A percentile compares a stretch with the other conserved stretches of the same genome.
Conservation (phyloP, 2,329 filamentous ascomycete species). For the Colletotrichum incanum region DNA sequence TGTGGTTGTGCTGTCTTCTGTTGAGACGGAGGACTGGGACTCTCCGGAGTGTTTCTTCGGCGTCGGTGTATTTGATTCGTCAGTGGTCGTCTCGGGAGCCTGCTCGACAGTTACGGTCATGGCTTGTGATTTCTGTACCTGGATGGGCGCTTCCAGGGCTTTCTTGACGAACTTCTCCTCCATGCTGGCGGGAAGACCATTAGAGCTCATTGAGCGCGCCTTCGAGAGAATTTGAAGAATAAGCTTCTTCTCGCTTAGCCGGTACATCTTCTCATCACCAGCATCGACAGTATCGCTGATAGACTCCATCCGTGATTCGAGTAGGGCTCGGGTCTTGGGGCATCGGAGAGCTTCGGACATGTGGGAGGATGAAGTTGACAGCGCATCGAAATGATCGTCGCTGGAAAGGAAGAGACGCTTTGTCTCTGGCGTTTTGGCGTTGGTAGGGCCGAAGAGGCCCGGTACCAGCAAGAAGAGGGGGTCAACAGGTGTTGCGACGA, state of each 20-base stretch:
- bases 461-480: slow-evolving; percentile 88
- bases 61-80: slow-evolving; percentile 49
- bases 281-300: slow-evolving; percentile 89
- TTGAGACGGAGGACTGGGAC: slow-evolving; percentile 60
- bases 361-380: slow-evolving; percentile 71
- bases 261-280: slow-evolving; percentile 88
- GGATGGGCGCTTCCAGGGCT: slow-evolving; percentile 82
- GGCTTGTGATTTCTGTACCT: slow-evolving; percentile 76
- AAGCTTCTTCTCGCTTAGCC: slow-evolving; percentile 82
- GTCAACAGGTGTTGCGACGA: slow-evolving; percentile 88
- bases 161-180: slow-evolving; percentile 88
- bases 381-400: slow-evolving; percentile 80
- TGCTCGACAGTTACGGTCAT: slow-evolving; percentile 33
- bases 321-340: slow-evolving; percentile 61
- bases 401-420: slow-evolving; percentile 78
- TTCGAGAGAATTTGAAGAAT: slow-evolving; percentile 77
- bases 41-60: slow-evolving; percentile 54
- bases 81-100: slow-evolving; percentile 10
- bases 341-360: slow-evolving; percentile 70
- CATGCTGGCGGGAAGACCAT: slow-evolving; percentile 82
- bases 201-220: slow-evolving; percentile 76
- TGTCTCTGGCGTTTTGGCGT: slow-evolving; percentile 60
- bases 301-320: slow-evolving; percentile 77
- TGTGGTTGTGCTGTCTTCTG: slow-evolving; percentile 54
- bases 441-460: slow-evolving; percentile 67